phyloP scores from a whole-genome alignment of 495 filamentous ascomycete species.

The Eremomyces bilateralis region DNA sequence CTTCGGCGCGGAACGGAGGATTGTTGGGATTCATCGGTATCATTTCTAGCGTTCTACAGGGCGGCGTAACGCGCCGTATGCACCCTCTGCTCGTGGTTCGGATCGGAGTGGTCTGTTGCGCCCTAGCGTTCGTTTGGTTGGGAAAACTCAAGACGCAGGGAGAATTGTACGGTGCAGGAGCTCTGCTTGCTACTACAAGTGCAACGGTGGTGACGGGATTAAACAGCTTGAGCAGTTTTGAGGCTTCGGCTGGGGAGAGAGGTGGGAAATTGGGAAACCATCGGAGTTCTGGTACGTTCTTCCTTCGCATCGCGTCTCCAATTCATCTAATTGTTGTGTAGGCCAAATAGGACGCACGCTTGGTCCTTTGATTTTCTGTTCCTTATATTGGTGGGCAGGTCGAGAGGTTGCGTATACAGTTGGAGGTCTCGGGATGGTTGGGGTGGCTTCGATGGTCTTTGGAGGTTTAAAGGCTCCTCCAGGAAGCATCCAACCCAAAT shows the following conservation, averaged over 20 bases:
- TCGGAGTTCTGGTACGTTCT: conserved; percentile 43
- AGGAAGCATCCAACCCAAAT: too few species aligned
- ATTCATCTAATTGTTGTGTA: conserved; percentile 7
- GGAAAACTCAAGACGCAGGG: conserved; percentile 38
- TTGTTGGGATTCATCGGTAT: conserved; percentile 85
- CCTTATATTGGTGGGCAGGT: conserved; percentile 98
- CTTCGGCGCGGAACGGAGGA: conserved; percentile 59
- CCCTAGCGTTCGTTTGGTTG: conserved; percentile 60
- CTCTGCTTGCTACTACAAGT: conserved; percentile 64
- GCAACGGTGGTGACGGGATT: conserved; percentile 88
- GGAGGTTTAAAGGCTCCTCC: conserved; percentile 30
- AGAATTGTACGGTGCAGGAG: conserved; percentile 59
- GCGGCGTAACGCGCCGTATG: conserved; percentile 57
- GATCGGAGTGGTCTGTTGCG: conserved; percentile 54
- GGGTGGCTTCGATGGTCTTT: conserved; percentile 49
- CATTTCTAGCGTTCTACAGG: conserved; percentile 78
- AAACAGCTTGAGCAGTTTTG: conserved; percentile 78
- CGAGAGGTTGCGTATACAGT: conserved; percentile 62
- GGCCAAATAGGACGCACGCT: conserved; percentile 73
- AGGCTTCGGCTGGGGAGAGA: conserved; percentile 56
- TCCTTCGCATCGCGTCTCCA: background rate
- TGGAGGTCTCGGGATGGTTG: conserved; percentile 60
- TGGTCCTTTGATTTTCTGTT: conserved; percentile 76
- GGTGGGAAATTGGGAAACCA: conserved; percentile 72
- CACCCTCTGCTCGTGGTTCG: conserved; percentile 60